A percentile compares a stretch with the other conserved stretches of the same genome.
These are phyloP conservation scores for Adansonia digitata DNA, from an alignment of 345 rosid genomes.

Conservation along the genomic window DNA sequence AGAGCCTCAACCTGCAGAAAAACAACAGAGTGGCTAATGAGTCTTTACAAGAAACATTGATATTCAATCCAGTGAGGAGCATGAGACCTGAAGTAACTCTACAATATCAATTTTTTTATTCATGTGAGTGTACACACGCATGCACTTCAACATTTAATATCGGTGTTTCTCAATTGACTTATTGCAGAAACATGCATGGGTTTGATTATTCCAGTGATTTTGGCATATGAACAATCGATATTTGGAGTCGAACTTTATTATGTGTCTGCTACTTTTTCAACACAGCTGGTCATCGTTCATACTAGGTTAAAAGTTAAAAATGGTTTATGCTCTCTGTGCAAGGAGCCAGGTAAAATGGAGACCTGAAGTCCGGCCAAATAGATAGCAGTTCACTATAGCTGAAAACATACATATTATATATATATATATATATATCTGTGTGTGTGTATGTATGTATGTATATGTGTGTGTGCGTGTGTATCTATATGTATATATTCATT, in stretches of 20 bases:
- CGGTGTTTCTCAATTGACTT: background rate
- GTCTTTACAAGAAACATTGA: background rate
- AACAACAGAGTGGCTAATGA: slow-evolving; percentile 2
- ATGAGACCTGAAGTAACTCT: background rate
- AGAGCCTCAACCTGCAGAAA: slow-evolving; percentile 72
- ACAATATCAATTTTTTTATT: background rate
- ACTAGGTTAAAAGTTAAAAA: background rate
- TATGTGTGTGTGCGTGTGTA: no score
- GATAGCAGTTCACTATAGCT: background rate
- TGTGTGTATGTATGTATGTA: no score
- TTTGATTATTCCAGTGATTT: background rate
- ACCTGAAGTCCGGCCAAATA: background rate
- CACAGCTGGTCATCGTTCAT: background rate
- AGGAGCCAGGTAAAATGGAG: background rate
- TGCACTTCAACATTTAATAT: background rate
- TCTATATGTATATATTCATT: no score
- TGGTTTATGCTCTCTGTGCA: background rate
- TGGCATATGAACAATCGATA: background rate
- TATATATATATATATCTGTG: no score
- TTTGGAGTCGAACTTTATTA: background rate
- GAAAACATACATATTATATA: no score
- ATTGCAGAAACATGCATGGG: background rate
- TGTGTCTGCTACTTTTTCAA: background rate
- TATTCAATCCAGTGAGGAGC: background rate
- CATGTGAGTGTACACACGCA: background rate